phyloP scores from a whole-genome alignment of 1,284 basidiomycete genomes.

The Cryptococcus wingfieldii region DNA sequence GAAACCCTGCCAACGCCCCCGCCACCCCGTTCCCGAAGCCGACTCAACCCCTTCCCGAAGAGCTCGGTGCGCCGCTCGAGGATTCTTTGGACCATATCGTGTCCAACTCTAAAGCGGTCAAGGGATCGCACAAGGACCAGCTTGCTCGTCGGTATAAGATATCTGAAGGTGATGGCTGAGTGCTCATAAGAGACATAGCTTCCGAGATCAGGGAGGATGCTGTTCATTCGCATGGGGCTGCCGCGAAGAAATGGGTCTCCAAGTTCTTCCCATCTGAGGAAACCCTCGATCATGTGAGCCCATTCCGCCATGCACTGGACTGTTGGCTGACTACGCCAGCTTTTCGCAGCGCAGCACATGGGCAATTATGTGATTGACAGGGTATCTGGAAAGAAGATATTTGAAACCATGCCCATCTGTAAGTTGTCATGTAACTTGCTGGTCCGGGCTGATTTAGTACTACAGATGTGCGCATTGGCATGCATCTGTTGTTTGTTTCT shows the following conservation, averaged over 20 bases:
- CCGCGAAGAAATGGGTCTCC: slow-evolving; percentile 32
- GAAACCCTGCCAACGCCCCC: too few relatives aligned
- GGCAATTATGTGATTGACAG: slow-evolving; percentile 65
- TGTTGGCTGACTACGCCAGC: slow-evolving; percentile 17
- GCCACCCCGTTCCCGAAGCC: too few relatives aligned
- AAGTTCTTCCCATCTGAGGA: slow-evolving; percentile 39
- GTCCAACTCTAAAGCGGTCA: slow-evolving; percentile 12
- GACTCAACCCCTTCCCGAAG: slow-evolving; percentile 18
- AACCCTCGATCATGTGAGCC: slow-evolving; percentile 34
- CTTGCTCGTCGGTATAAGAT: slow-evolving; percentile 28
- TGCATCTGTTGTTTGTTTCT: slow-evolving; percentile 68
- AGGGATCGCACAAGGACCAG: slow-evolving; percentile 16
- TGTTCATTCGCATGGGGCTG: slow-evolving; percentile 26
- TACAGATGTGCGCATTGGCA: slow-evolving; percentile 54
- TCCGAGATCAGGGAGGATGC: slow-evolving; percentile 30
- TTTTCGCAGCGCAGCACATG: slow-evolving; percentile 45
- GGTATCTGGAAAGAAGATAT: slow-evolving; percentile 59
- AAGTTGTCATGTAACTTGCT: slow-evolving; percentile 42
- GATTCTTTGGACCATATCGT: slow-evolving; percentile 34
- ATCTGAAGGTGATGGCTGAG: background rate
- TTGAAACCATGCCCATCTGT: slow-evolving; percentile 78
- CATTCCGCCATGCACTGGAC: background rate
- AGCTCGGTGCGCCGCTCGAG: slow-evolving; percentile 31
- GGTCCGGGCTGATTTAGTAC: too few relatives aligned
- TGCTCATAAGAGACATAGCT: slow-evolving; percentile 8